Evolutionary conservation across 352 stramenopile genomes (phyloP).

Genomic region (Peronospora farinosa): DNA sequence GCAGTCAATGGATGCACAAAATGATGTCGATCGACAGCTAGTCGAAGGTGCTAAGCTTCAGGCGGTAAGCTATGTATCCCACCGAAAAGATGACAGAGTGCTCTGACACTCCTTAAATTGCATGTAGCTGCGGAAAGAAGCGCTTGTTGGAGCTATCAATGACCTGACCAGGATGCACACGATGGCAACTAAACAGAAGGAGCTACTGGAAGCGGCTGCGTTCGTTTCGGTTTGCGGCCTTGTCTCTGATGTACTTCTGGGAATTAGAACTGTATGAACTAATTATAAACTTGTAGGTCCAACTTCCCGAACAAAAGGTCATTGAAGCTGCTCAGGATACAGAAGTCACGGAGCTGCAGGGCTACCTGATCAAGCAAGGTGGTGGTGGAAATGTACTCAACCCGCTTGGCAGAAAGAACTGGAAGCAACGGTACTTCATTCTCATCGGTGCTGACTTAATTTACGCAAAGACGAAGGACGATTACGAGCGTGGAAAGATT

Average conservation of each 20-base stretch:
- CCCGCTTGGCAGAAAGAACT: constrained; percentile 74
- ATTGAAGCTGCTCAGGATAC: constrained; percentile 71
- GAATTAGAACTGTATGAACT: neutral
- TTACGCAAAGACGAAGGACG: constrained; percentile 82
- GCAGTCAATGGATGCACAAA: constrained; percentile 48
- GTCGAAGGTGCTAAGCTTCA: constrained; percentile 64
- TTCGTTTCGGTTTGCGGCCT: constrained; percentile 56
- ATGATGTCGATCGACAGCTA: constrained; percentile 54
- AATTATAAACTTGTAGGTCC: constrained; percentile 30
- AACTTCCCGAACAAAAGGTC: constrained; percentile 73
- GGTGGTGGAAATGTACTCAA: constrained; percentile 73
- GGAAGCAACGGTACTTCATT: constrained; percentile 87
- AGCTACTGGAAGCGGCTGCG: constrained; percentile 67
- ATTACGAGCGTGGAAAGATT: constrained; percentile 81
- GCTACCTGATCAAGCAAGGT: constrained; percentile 84
- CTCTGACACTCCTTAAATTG: neutral
- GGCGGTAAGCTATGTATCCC: constrained; percentile 29
- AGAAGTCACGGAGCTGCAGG: constrained; percentile 58
- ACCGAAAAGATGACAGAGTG: neutral
- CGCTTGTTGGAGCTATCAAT: constrained; percentile 55
- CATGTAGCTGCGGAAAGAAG: constrained; percentile 62
- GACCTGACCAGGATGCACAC: constrained; percentile 61
- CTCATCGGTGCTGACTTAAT: constrained; percentile 59
- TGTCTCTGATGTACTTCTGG: neutral
- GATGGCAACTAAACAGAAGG: constrained; percentile 60